Conservation (phyloP, 495 filamentous ascomycete species). For the Neurospora sp. region DNA sequence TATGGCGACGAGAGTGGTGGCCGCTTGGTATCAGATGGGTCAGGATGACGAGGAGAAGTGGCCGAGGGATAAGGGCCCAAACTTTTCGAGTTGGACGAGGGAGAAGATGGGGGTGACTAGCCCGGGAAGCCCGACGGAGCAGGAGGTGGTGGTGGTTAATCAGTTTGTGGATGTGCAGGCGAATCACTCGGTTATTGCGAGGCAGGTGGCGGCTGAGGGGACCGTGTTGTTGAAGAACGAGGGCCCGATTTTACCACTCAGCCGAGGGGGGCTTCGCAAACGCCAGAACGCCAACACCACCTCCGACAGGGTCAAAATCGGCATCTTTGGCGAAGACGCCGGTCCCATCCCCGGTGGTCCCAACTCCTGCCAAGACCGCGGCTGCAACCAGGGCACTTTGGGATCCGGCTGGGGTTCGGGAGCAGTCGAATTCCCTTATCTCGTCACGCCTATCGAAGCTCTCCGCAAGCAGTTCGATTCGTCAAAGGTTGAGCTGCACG, state of each 20-base stretch:
- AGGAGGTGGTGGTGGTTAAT: conserved; percentile 57
- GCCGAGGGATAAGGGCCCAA: conserved; percentile 56
- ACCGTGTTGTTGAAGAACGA: conserved; percentile 80
- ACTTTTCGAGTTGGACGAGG: conserved; percentile 86
- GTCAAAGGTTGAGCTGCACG: conserved; percentile 47
- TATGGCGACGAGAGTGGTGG: conserved; percentile 87
- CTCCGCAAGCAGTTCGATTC: conserved; percentile 50
- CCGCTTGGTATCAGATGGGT: conserved; percentile 82
- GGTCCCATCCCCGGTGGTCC: conserved; percentile 47
- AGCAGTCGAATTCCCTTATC: conserved; percentile 76
- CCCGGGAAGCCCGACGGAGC: conserved; percentile 46
- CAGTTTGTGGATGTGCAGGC: conserved; percentile 62
- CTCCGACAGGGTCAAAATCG: conserved; percentile 46
- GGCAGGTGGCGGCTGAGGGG: conserved; percentile 71
- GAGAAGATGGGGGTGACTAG: conserved; percentile 56
- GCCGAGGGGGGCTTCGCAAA: conserved; percentile 24
- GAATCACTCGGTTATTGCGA: conserved; percentile 60
- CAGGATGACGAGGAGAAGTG: conserved; percentile 64
- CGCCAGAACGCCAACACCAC: neutral
- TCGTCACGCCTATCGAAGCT: conserved; percentile 60
- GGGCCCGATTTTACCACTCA: conserved; percentile 51
- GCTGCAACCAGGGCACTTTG: conserved; percentile 76
- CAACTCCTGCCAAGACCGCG: conserved; percentile 8
- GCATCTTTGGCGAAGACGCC: conserved; percentile 80
- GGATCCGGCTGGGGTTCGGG: conserved; percentile 87